These are phyloP conservation scores for Nemania bipapillata DNA, from an alignment of 2,329 filamentous ascomycete genomes.

Conservation along the genomic window DNA sequence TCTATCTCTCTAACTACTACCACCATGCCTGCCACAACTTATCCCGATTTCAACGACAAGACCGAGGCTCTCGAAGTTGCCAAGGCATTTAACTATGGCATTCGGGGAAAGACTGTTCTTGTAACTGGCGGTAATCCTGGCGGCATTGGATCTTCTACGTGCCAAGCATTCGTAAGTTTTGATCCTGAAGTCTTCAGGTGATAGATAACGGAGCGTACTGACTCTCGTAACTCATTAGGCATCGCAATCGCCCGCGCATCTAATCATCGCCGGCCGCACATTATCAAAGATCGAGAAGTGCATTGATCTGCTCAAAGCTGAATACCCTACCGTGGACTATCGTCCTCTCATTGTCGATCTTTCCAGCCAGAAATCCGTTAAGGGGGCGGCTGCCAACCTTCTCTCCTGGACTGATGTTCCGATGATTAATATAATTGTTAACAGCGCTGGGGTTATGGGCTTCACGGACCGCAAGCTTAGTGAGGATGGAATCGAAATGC, in stretches of 20 bases:
- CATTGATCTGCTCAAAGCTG: conserved; percentile 46
- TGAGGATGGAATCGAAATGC: conserved; percentile 57
- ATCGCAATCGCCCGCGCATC: conserved; percentile 49
- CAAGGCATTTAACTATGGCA: conserved; percentile 49
- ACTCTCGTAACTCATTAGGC: conserved; percentile 36
- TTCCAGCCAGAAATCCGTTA: conserved; percentile 52
- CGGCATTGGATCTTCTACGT: conserved; percentile 52
- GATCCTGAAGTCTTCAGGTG: neutral
- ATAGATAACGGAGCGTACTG: neutral
- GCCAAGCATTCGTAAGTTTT: conserved; percentile 52
- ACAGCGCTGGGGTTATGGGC: conserved; percentile 59
- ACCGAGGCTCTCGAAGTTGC: conserved; percentile 57
- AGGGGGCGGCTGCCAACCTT: conserved; percentile 52
- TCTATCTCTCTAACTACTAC: neutral
- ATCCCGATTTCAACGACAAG: conserved; percentile 51
- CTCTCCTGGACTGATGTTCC: conserved; percentile 52
- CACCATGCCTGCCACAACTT: conserved; percentile 49
- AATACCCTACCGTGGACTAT: conserved; percentile 49
- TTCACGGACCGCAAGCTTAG: conserved; percentile 51
- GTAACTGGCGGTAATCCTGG: conserved; percentile 53
- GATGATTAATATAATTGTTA: conserved; percentile 56
- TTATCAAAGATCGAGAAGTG: conserved; percentile 49
- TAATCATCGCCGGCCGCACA: conserved; percentile 54
- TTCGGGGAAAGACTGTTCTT: conserved; percentile 54
- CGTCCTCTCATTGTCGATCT: conserved; percentile 55